Evolutionary conservation across 2,329 filamentous ascomycete genomes (phyloP), one percentile per base, ranked within the genome.

Genomic region (Nectriaceae sp.): DNA sequence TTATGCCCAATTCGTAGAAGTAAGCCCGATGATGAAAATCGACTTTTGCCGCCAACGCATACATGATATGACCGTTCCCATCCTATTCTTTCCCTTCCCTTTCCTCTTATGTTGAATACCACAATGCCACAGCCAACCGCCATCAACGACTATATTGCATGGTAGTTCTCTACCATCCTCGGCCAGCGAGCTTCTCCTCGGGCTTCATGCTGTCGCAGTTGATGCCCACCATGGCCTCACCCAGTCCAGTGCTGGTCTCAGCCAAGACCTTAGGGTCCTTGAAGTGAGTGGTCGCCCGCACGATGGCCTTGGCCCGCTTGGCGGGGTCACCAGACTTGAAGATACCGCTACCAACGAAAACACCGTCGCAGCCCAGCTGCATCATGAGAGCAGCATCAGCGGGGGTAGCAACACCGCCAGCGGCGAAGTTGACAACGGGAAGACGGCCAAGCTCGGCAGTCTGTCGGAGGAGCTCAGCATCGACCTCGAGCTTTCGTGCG

Each of bases 191-290:
- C 81, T 89, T 96, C 72, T 96, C 87, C 50, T 80, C 79, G 45
- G 89, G 82, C 53, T 79, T 78, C 87, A 97, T 87, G 60, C 79
- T 82, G 53, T 83, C 82, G 57, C 89, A 89, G 73, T 93, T 97
- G 66, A 97, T 90, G 21, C 94, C 94, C 11, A 97, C 92, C 90
- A 97, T 99, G 31, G 94, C 91, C 80, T 96, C 92, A n/a, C 94
- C 94, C 21, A 97, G 75, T 48, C 92, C 90, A 65, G 87, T 84
- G 73, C 88, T 93, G 50, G 92, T 88, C 74, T 95, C 87, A 4
- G 92, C 92, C 46, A 99, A 74, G 20, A 96, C 82, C 76, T 89
- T 87, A 33, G 91, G 75, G 67, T 97, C 91, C 60, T 84, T 86
- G 77, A 80, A 97, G 74, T 97, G 90, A 6, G 93, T 96, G 1